Base-by-base conservation (phyloP, 176 grass and related monocot species). In the Oryza glaberrima region DNA sequence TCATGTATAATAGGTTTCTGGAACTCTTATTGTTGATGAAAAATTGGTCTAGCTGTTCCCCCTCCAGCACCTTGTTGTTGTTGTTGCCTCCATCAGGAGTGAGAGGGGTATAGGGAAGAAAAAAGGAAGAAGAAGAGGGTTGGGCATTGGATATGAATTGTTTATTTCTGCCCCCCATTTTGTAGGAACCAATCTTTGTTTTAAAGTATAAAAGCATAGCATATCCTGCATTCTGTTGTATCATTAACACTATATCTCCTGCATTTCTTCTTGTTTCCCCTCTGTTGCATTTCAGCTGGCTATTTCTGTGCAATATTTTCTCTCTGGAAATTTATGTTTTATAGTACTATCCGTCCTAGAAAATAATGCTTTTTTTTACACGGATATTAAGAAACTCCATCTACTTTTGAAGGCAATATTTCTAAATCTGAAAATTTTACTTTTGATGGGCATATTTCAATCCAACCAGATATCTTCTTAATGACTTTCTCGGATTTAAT, bases 81-180 rank as follows among this genome's bases (percentile, higher is more conserved):
- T 52, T 86, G 44, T 88, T 67, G 54, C 82, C 54, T 67, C 11
- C 3, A 63, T 65, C 70, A 65, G 88, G 84, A 85, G 87, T 79
- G 87, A 70, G 87, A 64, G 84, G 78, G 77, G 35, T 87, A 87
- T 84, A 88, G 85, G 81, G 82, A 76, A 76, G 78, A 70, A 78
- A 76, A 58, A 58, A 56, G 16, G 6, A 81, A 73, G 67, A 67
- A 58, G 75, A 41, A 41, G 40, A 84, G 84, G 80, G 81, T 44
- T 74, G 86, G 72, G 77, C 89, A 46, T 77, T 73, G 83, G 65
- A 82, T 79, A 77, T 67, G 78, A 32, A 38, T 89, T 89, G 76
- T 92, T 83, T 80, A 87, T 72, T 81, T 89, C 65, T 81, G 80
- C 41, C 69, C 85, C 89, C 90, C 84, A 92, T 92, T 92, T 92